A percentile compares a stretch with the other conserved stretches of the same genome.
phyloP scores from a whole-genome alignment of 2,329 filamentous ascomycete species.

The Xylariaceae sp. region DNA sequence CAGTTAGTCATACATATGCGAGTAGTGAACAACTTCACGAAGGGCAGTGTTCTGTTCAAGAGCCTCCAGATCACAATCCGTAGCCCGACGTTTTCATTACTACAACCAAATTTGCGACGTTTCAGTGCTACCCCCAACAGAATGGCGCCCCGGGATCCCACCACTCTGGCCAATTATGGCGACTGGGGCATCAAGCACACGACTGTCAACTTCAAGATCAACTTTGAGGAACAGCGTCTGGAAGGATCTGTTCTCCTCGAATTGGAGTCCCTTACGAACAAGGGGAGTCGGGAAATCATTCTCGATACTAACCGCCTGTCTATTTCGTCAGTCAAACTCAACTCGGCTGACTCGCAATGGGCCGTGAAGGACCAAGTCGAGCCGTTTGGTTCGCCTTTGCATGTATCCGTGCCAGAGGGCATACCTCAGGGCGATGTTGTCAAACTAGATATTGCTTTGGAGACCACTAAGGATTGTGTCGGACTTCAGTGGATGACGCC shows the following conservation, averaged over 20 bases:
- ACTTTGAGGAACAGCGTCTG: slow-evolving; percentile 79
- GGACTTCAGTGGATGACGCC: slow-evolving; percentile 95
- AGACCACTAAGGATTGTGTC: slow-evolving; percentile 86
- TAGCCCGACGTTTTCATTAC: slow-evolving; percentile 25
- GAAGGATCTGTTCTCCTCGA: slow-evolving; percentile 76
- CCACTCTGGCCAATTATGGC: slow-evolving; percentile 90
- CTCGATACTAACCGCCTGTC: slow-evolving; percentile 87
- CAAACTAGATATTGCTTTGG: slow-evolving; percentile 66
- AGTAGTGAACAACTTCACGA: slow-evolving; percentile 30
- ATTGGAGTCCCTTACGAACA: slow-evolving; percentile 76
- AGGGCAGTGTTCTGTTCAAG: slow-evolving; percentile 33
- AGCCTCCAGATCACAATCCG: slow-evolving; percentile 34
- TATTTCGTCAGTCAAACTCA: slow-evolving; percentile 70
- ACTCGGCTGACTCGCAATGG: slow-evolving; percentile 68
- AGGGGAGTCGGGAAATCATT: slow-evolving; percentile 73
- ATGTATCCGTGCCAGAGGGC: slow-evolving; percentile 62
- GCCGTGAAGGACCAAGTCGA: slow-evolving; percentile 69
- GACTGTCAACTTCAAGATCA: slow-evolving; percentile 76
- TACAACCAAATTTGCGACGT: slow-evolving; percentile 21
- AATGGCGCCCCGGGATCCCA: slow-evolving; percentile 70
- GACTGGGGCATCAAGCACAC: slow-evolving; percentile 85
- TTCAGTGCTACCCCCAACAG: slow-evolving; percentile 23
- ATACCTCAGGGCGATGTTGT: slow-evolving; percentile 56
- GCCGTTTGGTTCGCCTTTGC: slow-evolving; percentile 74
- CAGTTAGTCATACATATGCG: no score